Evolutionary conservation across 208 protist species (phyloP).

Genomic region (Leishmania tropica): DNA sequence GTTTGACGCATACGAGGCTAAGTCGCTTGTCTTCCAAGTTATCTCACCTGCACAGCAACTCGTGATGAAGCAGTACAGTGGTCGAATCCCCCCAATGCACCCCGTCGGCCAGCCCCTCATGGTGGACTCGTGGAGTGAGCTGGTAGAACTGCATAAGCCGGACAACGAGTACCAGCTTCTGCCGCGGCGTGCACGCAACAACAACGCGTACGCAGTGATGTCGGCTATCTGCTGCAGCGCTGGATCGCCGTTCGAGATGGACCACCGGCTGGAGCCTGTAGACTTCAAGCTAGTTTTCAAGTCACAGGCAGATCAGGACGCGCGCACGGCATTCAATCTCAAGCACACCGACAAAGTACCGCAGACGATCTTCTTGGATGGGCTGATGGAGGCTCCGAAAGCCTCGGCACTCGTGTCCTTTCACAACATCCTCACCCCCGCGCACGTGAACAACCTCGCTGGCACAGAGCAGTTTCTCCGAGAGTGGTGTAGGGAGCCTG

Average conservation of each 20-base stretch:
- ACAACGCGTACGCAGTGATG: constrained; percentile 75
- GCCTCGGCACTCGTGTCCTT: constrained; percentile 73
- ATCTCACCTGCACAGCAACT: constrained; percentile 76
- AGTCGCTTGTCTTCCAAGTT: constrained; percentile 87
- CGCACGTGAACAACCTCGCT: constrained; percentile 65
- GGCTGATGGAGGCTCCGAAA: constrained; percentile 60
- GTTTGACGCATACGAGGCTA: constrained; percentile 92
- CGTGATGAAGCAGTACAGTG: constrained; percentile 72
- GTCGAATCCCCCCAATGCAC: constrained; percentile 71
- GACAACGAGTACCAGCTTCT: constrained; percentile 85
- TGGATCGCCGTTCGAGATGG: constrained; percentile 86
- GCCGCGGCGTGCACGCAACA: constrained; percentile 75
- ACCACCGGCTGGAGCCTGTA: constrained; percentile 80
- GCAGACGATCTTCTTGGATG: constrained; percentile 78
- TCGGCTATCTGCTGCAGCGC: constrained; percentile 76
- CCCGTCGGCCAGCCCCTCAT: constrained; percentile 77
- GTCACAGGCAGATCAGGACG: constrained; percentile 62
- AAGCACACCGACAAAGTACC: constrained; percentile 71
- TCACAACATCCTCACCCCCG: constrained; percentile 53
- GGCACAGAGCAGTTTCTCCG: constrained; percentile 72
- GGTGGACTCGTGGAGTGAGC: constrained; percentile 80
- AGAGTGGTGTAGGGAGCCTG: constrained; percentile 59
- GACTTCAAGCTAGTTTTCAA: constrained; percentile 90
- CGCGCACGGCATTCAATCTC: constrained; percentile 79
- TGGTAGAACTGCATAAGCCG: constrained; percentile 69